Base-by-base conservation (phyloP, 108 stramenopile species). In the Asterionellopsis glacialis region DNA sequence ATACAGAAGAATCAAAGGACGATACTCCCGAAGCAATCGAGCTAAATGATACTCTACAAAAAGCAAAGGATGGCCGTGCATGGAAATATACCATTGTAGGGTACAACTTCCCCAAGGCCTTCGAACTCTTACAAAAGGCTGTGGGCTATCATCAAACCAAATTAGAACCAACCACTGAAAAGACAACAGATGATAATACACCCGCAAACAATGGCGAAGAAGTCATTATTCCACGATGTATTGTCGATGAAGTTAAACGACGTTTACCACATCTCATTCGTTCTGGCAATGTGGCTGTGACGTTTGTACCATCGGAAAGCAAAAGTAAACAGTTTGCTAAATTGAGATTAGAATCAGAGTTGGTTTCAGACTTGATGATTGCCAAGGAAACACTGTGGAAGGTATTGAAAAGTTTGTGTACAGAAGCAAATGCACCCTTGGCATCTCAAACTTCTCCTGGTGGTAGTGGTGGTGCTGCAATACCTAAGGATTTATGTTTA, bases 291-390 rank as follows among this genome's bases (percentile, higher is more conserved):
- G 83, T 85, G 11, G 77, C 73, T 7, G 62, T 89, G 9, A 63
- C 64, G 2, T 87, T 89, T 57, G 73, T 70, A 19, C 82, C 82
- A 64, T 93, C 91, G 1, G 86, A 85, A 51, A 83, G 81, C 48
- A 87, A 85, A 68, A 82, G 81, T 38, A 93, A 93, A 55, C 72
- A 83, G 55, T 87, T 93, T 64, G 84, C 83, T 5, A 89, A 85
- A 25, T 38, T 84, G 13, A 33, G 65, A 12, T 26, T 84, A 11
- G 74, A 80, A 49, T 74, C 77, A 44, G 55, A 69, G 7, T 55
- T 88, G 23, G 58, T 55, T 18, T 68, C 81, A 15, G 87, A 87
- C 4, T 38, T 77, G 19, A 63, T 64, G 15, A 15, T 4, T 5
- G 77, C 78, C 1, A 68, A 69, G 50, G 73, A 69, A 41, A 59